Evolutionary conservation across 768 basidiomycete species (phyloP).

Genomic region (Cyathus striatus): DNA sequence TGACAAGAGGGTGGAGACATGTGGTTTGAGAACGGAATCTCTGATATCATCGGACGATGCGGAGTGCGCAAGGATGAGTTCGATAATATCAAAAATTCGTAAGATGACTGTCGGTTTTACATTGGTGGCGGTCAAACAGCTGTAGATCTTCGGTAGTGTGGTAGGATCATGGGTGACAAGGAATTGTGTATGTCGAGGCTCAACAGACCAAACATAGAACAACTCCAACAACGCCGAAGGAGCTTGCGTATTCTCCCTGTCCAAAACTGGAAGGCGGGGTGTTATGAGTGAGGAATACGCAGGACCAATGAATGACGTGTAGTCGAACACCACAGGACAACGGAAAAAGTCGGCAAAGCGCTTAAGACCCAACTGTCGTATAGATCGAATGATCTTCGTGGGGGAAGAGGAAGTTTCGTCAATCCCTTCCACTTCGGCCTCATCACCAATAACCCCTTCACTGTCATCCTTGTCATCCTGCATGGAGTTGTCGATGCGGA

Average conservation of each 20-base stretch:
- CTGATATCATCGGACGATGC: constrained; percentile 43
- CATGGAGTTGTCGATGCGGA: constrained; percentile 34
- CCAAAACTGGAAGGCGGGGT: constrained; percentile 71
- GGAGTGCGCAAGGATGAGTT: constrained; percentile 57
- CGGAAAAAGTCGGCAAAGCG: constrained; percentile 88
- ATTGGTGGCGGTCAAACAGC: constrained; percentile 73
- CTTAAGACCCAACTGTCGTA: constrained; percentile 82
- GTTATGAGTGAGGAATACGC: constrained; percentile 73
- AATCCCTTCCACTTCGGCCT: constrained; percentile 27
- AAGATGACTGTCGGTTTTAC: constrained; percentile 84
- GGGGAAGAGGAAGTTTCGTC: constrained; percentile 23
- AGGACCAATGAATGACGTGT: constrained; percentile 58
- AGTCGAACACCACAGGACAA: constrained; percentile 69
- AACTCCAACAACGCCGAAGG: constrained; percentile 87
- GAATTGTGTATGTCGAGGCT: constrained; percentile 50
- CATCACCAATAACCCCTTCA: constrained; percentile 19
- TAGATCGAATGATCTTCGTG: constrained; percentile 45
- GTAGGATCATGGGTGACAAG: constrained; percentile 66
- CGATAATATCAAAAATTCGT: constrained; percentile 82
- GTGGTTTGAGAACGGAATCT: constrained; percentile 57
- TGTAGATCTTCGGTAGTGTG: constrained; percentile 74
- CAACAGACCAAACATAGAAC: constrained; percentile 71
- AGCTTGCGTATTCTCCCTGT: constrained; percentile 85
- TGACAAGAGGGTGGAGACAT: constrained; percentile 64
- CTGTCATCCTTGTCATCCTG: constrained; percentile 21